Evolutionary conservation across 2,329 filamentous ascomycete species (phyloP).

Genomic region (Cercospora sp.): DNA sequence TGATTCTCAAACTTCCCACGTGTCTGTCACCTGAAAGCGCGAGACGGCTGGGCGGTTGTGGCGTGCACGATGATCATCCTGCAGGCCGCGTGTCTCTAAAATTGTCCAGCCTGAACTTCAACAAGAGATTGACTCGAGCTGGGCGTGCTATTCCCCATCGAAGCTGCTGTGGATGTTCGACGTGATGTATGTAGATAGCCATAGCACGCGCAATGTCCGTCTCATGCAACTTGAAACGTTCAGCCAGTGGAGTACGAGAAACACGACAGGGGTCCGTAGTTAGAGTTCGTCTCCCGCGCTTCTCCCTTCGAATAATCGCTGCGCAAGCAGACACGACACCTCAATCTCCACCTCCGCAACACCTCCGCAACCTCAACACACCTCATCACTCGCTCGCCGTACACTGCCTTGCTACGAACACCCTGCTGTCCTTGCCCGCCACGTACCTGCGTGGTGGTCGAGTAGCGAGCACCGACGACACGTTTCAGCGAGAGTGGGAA

Average conservation of each 20-base stretch:
- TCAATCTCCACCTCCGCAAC: not conserved
- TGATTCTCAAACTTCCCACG: not conserved
- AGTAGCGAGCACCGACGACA: constrained; percentile 12
- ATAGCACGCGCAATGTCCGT: not conserved
- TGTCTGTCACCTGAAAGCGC: constrained; percentile 1
- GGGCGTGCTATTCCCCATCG: not conserved
- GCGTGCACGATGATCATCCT: not conserved
- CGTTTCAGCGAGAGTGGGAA: constrained; percentile 19
- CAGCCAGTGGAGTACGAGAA: not conserved
- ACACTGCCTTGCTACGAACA: not conserved
- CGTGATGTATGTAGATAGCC: not conserved
- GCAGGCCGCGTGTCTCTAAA: constrained; percentile 7
- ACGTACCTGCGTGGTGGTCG: not conserved
- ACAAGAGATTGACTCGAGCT: not conserved
- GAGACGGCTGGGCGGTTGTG: not conserved
- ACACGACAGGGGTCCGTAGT: not conserved
- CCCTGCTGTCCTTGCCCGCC: not conserved
- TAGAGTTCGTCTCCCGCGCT: constrained; percentile 6
- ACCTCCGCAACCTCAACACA: not conserved
- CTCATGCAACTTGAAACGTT: not conserved
- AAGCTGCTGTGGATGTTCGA: not conserved
- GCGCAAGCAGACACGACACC: not conserved
- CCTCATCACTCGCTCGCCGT: not conserved
- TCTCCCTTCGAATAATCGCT: constrained; percentile 4
- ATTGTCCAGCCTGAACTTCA: not conserved